These are phyloP conservation scores for Leccinum aurantiacum DNA, from an alignment of 768 basidiomycete genomes.

Conservation along the genomic window DNA sequence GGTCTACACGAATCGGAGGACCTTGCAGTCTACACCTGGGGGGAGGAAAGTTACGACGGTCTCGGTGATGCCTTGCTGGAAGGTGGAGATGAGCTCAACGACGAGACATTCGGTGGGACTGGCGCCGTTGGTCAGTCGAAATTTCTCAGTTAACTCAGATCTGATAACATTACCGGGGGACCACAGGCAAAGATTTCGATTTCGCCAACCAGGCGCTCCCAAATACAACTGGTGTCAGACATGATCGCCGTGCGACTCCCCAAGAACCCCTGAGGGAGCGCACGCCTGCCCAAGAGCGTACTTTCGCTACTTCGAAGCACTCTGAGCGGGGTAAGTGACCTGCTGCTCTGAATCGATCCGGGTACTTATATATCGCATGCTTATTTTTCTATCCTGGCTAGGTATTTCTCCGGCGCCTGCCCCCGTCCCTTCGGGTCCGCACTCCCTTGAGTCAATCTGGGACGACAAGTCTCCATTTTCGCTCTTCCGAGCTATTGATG, in stretches of 20 bases:
- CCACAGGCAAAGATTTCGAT: slow-evolving; percentile 87
- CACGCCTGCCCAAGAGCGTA: slow-evolving; percentile 31
- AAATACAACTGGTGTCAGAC: slow-evolving; percentile 16
- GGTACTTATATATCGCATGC: slow-evolving; percentile 13
- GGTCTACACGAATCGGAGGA: slow-evolving; percentile 65
- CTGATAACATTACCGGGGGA: slow-evolving; percentile 13
- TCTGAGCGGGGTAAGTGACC: slow-evolving; percentile 32
- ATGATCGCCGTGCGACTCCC: slow-evolving; percentile 21
- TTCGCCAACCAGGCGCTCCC: slow-evolving; percentile 55
- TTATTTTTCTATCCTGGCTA: slow-evolving; percentile 16
- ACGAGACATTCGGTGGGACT: slow-evolving; percentile 88
- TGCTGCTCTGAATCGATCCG: slow-evolving; percentile 9
- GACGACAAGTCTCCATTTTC: slow-evolving; percentile 79
- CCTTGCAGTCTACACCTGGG: slow-evolving; percentile 91
- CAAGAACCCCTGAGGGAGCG: slow-evolving; percentile 28
- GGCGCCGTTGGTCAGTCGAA: slow-evolving; percentile 66
- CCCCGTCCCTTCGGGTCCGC: slow-evolving; percentile 19
- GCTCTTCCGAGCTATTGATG: slow-evolving; percentile 56
- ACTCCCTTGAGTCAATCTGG: slow-evolving; percentile 76
- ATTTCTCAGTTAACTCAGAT: slow-evolving; percentile 8
- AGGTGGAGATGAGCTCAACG: slow-evolving; percentile 90
- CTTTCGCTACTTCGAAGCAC: slow-evolving; percentile 12
- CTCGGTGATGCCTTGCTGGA: slow-evolving; percentile 87
- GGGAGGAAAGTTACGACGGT: slow-evolving; percentile 86
- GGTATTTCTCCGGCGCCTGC: slow-evolving; percentile 39